Base-by-base conservation (phyloP, 2,329 filamentous ascomycete genomes). In the Ploettnerulaceae sp. region DNA sequence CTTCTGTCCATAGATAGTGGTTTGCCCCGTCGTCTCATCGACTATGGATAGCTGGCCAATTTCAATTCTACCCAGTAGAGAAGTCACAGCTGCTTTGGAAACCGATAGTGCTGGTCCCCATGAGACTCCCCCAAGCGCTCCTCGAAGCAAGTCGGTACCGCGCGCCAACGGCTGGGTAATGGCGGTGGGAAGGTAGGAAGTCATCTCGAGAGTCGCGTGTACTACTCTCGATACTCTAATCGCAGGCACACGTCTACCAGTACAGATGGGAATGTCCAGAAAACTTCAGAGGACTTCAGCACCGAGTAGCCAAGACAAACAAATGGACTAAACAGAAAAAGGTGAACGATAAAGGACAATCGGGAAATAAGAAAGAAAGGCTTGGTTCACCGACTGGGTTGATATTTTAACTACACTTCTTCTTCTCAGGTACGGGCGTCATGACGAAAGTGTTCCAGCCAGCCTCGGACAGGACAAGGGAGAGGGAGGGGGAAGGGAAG, bases 11-110 rank as follows among this genome's bases (percentile, higher is more conserved):
- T 71, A 75, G 7, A 69, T 59, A 33, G 64, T 60, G 43, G 66
- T 67, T 26, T 68, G 64, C 4, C 67, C 68, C 0, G 65, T 64
- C 0, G 69, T 67, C 56, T 74, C 67, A 54, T 77, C 74, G 9
- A 72, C 64, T 14, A 77, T 59, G 11, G 74, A 53, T 14, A 77
- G 57, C 0, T 72, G 75, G 12, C 75, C 74, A 8, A 64, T 54
- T 43, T 75, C 66, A 39, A 77, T 73, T 32, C 66, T 67, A 3
- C 68, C 67, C 22, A 77, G 65, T 1, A 73, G 62, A 2, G 70
- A 68, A 31, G 70, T 65, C 17, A 76, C 66, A 5, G 69, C 65
- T 2, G 69, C 64, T 57, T 70, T 73, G 21, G 73, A 74, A 15
- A 75, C 36, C 14, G 69, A 64, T 28, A 75, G 53, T 7, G 66